Evolutionary conservation across 345 rosid genomes (phyloP), one percentile per base, ranked within the genome.

Genomic region (Carallia pectinifolia): DNA sequence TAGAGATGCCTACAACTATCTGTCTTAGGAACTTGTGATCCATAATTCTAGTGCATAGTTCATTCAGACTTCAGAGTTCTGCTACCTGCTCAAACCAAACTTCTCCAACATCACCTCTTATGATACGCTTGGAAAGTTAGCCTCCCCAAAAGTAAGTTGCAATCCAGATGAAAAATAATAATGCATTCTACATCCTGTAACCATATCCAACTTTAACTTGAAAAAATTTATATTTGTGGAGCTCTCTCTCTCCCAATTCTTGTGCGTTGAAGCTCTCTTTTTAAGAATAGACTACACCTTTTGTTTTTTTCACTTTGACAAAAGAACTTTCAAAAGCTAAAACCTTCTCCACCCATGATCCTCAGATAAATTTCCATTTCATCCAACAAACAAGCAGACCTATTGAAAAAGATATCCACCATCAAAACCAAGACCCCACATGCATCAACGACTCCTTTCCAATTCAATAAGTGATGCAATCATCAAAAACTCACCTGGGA

Each of bases 401-500:
- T 13, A 50, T 40, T 60, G 31, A 63, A 47, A 30, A 44, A 12
- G 54, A 58, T 52, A 68, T 71, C 53, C 65, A 23, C 10, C 58
- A 65, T 54, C 23, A 18, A 34, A 33, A 7, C 58, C 2, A 55
- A 29, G 62, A 71, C 67, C 66, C 75, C 65, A 30, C 36, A n/a
- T 50, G 77, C 65, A 67, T 34, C 56, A 17, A 30, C 65, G 44
- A 72, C 70, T 64, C 37, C 58, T 53, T 47, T 38, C 52, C 27
- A 34, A 52, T 39, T 31, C 37, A 64, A 6, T 8, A 31, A 64
- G 33, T 56, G 29, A 71, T 16, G 27, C 52, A 39, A 72, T 65
- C 64, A 66, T 64, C 6, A 30, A 74, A 12, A 10, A 44, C 71
- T 71, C 70, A 85, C 97, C 90, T 80, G 79, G 89, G 84, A 12